Evolutionary conservation across 192 early-diverging fungal genomes (phyloP).

Genomic region (Geranomyces variabilis): DNA sequence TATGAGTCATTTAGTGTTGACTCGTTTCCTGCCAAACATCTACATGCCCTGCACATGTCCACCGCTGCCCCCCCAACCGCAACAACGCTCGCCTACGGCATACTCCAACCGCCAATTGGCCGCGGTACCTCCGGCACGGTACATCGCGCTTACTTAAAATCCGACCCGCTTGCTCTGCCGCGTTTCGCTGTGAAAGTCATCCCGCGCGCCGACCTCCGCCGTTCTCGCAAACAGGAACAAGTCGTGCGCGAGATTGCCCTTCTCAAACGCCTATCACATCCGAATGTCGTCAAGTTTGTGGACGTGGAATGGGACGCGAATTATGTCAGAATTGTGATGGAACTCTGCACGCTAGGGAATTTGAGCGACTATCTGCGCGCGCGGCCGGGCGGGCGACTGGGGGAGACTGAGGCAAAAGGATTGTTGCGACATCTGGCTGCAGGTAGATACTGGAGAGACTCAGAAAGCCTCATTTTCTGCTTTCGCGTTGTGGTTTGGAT

Average conservation of each 20-base stretch:
- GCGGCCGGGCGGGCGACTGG: conserved; percentile 4
- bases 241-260: conserved; percentile 30
- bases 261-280: conserved; percentile 27
- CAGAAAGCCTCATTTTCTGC: background rate
- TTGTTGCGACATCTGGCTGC: conserved; percentile 24
- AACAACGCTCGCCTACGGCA: background rate
- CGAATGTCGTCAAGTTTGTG: conserved; percentile 32
- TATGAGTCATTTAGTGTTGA: too few species aligned
- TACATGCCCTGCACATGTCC: too few species aligned
- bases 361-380: conserved; percentile 13
- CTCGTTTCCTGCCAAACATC: too few species aligned
- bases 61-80: too few species aligned
- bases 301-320: conserved; percentile 33
- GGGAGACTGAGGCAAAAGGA: conserved; percentile 20
- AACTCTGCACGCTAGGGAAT: conserved; percentile 29
- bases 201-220: conserved; percentile 4
- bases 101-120: background rate
- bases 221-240: conserved; percentile 6
- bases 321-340: conserved; percentile 35
- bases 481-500: too few species aligned
- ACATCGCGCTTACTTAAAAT: background rate
- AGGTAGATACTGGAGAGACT: conserved; percentile 9
- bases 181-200: conserved; percentile 31
- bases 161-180: background rate
- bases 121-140: background rate